phyloP scores from a whole-genome alignment of 352 stramenopile genomes.

The Phytophthora ramorum region DNA sequence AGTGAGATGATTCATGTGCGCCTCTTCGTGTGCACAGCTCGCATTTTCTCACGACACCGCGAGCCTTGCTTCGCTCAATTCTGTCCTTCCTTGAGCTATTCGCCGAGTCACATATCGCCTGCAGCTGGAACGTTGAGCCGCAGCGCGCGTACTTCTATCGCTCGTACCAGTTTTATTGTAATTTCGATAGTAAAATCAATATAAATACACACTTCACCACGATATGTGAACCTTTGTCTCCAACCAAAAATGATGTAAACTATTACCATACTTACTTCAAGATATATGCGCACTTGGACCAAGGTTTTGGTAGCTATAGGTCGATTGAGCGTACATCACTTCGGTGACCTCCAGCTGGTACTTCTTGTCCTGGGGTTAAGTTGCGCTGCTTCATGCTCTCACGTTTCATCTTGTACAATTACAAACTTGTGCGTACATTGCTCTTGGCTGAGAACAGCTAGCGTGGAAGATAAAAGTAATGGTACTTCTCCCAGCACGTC shows the following conservation, averaged over 20 bases:
- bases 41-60: background rate
- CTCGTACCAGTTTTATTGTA: background rate
- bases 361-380: too few species aligned
- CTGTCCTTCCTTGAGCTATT: background rate
- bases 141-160: conserved; percentile 3
- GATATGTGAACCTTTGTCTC: background rate
- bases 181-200: conserved; percentile 3
- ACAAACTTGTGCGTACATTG: conserved; percentile 5
- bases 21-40: too few species aligned
- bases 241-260: background rate
- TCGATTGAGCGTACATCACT: background rate
- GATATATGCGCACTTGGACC: background rate
- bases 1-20: too few species aligned
- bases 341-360: background rate
- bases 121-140: conserved; percentile 1
- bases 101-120: background rate
- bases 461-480: conserved; percentile 20
- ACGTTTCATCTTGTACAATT: conserved; percentile 11
- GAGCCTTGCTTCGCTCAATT: background rate
- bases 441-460: conserved; percentile 11
- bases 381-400: background rate
- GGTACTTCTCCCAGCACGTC: too few species aligned
- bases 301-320: too few species aligned
- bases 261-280: background rate
- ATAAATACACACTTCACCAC: conserved; percentile 5